Percentiles rank a stretch among this genome's conserved stretches.
Evolutionary conservation across 139 green algal species (phyloP).

Genomic region (Dunaliella primolecta): DNA sequence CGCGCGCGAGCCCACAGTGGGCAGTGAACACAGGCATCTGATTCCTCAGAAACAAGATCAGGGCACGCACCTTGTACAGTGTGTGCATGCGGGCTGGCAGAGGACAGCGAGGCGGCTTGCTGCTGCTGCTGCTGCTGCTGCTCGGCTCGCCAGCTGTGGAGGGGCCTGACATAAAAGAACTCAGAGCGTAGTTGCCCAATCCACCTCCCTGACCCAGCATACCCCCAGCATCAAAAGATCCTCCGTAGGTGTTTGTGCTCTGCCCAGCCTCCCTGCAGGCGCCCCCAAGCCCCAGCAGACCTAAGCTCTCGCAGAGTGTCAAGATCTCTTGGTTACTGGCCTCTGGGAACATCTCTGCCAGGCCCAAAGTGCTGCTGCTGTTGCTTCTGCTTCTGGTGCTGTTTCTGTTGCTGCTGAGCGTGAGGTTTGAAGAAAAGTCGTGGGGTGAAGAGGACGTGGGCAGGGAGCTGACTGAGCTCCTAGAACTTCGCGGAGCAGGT

Average conservation of each 20-base stretch:
- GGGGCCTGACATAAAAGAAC: not conserved
- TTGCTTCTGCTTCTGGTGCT: not conserved
- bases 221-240: not conserved
- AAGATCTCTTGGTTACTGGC: not conserved
- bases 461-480: not conserved
- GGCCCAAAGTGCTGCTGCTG: not conserved
- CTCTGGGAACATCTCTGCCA: not conserved
- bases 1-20: not conserved
- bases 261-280: slow-evolving; percentile 4
- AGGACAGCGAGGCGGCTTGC: not conserved
- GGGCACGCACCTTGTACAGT: slow-evolving; percentile 12
- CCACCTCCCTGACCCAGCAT: too few species aligned
- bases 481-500: not conserved
- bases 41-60: not conserved
- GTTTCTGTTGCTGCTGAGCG: not conserved
- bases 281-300: too few species aligned
- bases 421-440: not conserved
- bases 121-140: not conserved
- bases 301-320: not conserved
- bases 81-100: not conserved
- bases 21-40: not conserved
- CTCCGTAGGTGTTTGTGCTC: not conserved
- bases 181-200: too few species aligned
- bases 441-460: not conserved
- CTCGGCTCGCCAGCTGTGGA: not conserved